A percentile compares a stretch with the other conserved stretches of the same genome.
Evolutionary conservation across 1,139 yeast genomes (phyloP).

Genomic region (Yamadazyma siamensis): DNA sequence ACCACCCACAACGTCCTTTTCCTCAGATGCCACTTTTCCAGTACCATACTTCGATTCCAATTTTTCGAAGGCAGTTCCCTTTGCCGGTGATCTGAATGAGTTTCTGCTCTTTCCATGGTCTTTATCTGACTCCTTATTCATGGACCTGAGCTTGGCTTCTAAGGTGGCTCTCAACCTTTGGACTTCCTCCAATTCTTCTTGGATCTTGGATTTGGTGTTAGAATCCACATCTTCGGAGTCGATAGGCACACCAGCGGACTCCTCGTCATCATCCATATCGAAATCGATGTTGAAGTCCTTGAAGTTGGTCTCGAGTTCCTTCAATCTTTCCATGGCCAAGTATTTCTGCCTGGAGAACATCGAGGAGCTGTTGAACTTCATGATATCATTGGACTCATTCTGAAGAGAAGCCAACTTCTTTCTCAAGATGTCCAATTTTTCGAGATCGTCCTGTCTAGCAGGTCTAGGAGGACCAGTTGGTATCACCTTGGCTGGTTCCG

Average conservation of each 20-base stretch:
- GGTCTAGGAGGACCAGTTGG: conserved; percentile 31
- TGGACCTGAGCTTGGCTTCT: conserved; percentile 29
- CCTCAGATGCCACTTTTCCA: conserved; percentile 33
- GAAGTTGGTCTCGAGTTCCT: conserved; percentile 59
- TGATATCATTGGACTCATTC: conserved; percentile 68
- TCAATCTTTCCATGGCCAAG: conserved; percentile 65
- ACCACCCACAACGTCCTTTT: conserved; percentile 17
- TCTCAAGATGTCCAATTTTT: conserved; percentile 50
- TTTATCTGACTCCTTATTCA: conserved; percentile 10
- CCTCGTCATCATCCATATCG: conserved; percentile 18
- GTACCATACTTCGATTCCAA: conserved; percentile 50
- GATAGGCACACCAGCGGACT: conserved; percentile 6
- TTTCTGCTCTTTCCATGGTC: conserved; percentile 9
- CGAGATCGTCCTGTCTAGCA: conserved; percentile 39
- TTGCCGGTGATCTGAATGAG: conserved; percentile 11
- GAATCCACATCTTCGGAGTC: conserved; percentile 26
- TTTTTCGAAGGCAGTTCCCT: conserved; percentile 23
- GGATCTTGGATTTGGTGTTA: conserved; percentile 31
- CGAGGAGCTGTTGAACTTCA: conserved; percentile 64
- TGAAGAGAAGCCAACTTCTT: conserved; percentile 60
- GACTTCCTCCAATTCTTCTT: conserved; percentile 46
- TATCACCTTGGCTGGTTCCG: conserved; percentile 14
- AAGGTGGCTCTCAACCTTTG: conserved; percentile 43
- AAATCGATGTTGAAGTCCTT: conserved; percentile 61
- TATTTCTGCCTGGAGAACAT: conserved; percentile 54